Base-by-base conservation (phyloP, 2,329 filamentous ascomycete genomes). In the Talaromyces atroroseus region DNA sequence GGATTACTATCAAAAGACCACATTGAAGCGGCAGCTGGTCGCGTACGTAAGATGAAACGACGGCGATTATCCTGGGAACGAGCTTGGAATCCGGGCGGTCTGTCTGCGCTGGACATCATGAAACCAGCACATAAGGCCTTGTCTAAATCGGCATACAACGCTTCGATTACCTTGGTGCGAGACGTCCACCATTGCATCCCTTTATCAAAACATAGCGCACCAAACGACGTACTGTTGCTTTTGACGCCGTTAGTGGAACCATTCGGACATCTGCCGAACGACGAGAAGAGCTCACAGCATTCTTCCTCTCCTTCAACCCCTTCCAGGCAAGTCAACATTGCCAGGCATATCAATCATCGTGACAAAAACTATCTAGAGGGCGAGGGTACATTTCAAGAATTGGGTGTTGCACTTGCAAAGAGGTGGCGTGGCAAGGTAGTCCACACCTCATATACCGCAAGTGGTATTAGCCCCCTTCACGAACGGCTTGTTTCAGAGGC, bases 361-460 rank as follows among this genome's bases (percentile, higher is more conserved):
- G 49, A 52, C 14, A 53, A 45, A 44, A 51, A 29, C 5, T 57
- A 57, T 42, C n/a, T 57, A 23, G 55, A 57, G 32, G 55, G 55
- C 2, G 55, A 57, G 11, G 26, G 44, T 11, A 57, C 55, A 24
- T 57, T 57, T 11, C 55, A 57, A 42, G 45, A 52, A 2, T 18
- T 57, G 21, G 55, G 55, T 8, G 49, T 57, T 49, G 49, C 55
- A 6, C 50, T 57, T 26, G 55, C 55, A 16, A 57, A 57, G 49
- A 52, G 49, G 34, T 57, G 55, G 55, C 44, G 55, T 48, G 55
- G 55, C 10, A 57, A 57, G 20, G 55, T 57, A 10, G 36, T 57
- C 36, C 55, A 57, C 26, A 57, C 55, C 6, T 57, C 55, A 48
- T 57, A 57, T 21, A 57, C 55, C 40, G 55, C 55, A 18, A 57